Evolutionary conservation across 495 filamentous ascomycete genomes (phyloP).

Genomic region (Aspergillus carlsbadensis): DNA sequence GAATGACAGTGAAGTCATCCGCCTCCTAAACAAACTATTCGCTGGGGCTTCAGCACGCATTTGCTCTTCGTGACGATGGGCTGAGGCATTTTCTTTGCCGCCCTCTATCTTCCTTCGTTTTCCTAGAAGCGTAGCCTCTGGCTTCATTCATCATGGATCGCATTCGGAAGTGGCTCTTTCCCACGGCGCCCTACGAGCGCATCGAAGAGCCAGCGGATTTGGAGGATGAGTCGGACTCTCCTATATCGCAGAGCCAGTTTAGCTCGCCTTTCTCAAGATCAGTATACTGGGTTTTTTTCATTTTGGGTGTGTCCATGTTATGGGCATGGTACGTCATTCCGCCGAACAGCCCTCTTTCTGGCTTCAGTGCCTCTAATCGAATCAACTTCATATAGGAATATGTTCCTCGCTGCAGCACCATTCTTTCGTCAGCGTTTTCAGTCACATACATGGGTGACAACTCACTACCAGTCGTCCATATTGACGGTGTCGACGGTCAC

Average conservation of each 20-base stretch:
- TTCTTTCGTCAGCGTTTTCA: slow-evolving; percentile 88
- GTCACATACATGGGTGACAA: slow-evolving; percentile 64
- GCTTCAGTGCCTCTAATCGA: not conserved
- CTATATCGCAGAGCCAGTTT: slow-evolving; percentile 4
- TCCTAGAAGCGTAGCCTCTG: not conserved
- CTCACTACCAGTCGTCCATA: slow-evolving; percentile 84
- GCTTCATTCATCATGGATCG: slow-evolving; percentile 37
- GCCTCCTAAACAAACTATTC: not conserved
- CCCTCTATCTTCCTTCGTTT: not conserved
- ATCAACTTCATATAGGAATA: slow-evolving; percentile 67
- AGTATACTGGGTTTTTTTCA: slow-evolving; percentile 79
- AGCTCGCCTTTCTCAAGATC: slow-evolving; percentile 64
- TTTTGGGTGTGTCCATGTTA: slow-evolving; percentile 91
- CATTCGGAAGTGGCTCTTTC: slow-evolving; percentile 46
- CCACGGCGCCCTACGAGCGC: slow-evolving; percentile 54
- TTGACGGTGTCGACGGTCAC: slow-evolving; percentile 81
- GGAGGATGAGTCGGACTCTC: slow-evolving; percentile 25
- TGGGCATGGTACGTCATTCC: slow-evolving; percentile 80
- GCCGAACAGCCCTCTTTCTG: not conserved
- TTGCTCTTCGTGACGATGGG: slow-evolving; percentile 10
- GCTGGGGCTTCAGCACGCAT: not conserved
- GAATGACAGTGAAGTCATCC: not conserved
- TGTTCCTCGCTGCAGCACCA: slow-evolving; percentile 93
- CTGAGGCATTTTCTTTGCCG: not conserved
- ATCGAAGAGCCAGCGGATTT: slow-evolving; percentile 44